phyloP scores from a whole-genome alignment of 2,329 filamentous ascomycete genomes.

The Monosporascus ibericus region DNA sequence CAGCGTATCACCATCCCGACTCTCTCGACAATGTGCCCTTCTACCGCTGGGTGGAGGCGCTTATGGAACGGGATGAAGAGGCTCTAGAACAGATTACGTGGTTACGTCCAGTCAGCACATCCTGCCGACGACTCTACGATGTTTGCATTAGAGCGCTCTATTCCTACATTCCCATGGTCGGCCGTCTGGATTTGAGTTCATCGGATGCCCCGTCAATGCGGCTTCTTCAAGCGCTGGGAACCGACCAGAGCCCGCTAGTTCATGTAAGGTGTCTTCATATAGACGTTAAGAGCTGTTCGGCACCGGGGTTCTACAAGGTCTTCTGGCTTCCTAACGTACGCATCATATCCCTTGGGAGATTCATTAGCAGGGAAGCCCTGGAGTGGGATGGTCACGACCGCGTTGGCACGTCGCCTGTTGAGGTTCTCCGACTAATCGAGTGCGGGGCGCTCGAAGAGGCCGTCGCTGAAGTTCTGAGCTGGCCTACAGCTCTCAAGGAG shows the following conservation, averaged over 20 bases:
- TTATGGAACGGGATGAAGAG: no score
- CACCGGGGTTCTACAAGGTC: not conserved
- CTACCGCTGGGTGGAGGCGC: no score
- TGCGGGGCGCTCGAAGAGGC: not conserved
- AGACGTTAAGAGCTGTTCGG: not conserved
- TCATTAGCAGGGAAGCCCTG: not conserved
- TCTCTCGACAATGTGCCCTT: no score
- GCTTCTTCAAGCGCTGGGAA: not conserved
- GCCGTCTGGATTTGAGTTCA: no score
- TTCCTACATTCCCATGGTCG: no score
- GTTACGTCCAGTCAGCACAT: no score
- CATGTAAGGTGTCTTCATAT: not conserved
- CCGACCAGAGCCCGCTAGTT: not conserved
- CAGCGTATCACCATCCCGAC: not conserved
- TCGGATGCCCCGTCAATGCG: no score
- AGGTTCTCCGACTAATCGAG: constrained; percentile 1
- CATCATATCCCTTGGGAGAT: not conserved
- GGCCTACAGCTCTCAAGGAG: constrained; percentile 1
- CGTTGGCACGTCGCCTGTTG: not conserved
- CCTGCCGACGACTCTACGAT: no score
- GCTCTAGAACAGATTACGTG: no score
- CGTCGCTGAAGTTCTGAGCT: constrained; percentile 1
- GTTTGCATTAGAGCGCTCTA: no score
- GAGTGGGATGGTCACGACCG: not conserved
- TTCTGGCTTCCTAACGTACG: constrained; percentile 1